These are phyloP conservation scores for Stephanodiscus minutulus DNA, from an alignment of 108 stramenopile species.

Conservation along the genomic window DNA sequence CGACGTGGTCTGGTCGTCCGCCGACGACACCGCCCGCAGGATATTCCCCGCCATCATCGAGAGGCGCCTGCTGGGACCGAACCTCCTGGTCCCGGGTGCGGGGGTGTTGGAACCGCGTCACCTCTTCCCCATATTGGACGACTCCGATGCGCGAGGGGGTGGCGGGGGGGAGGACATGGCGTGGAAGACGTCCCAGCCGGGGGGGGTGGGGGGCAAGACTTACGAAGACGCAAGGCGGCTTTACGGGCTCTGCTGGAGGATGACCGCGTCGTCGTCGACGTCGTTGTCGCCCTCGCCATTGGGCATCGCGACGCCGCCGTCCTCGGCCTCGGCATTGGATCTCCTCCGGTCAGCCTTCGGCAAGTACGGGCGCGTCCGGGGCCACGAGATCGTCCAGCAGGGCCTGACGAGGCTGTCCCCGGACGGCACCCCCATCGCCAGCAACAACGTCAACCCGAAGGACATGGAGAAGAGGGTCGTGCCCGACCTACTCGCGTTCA, in stretches of 20 bases:
- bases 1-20: conserved; percentile 14
- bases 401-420: conserved; percentile 3
- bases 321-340: conserved; percentile 31
- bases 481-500: conserved; percentile 66
- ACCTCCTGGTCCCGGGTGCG: conserved; percentile 9
- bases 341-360: conserved; percentile 37
- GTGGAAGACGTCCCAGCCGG: conserved; percentile 2
- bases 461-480: conserved; percentile 63
- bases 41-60: conserved; percentile 48
- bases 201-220: conserved; percentile 17
- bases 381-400: conserved; percentile 50
- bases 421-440: conserved; percentile 14
- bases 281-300: background rate
- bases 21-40: conserved; percentile 28
- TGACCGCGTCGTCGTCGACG: conserved; percentile 23
- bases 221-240: conserved; percentile 46
- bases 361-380: conserved; percentile 43
- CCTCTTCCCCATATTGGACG: conserved; percentile 46
- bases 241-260: conserved; percentile 45
- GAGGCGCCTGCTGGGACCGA: conserved; percentile 27
- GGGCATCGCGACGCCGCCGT: conserved; percentile 1
- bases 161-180: conserved; percentile 16
- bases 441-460: conserved; percentile 23
- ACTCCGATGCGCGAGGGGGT: conserved; percentile 3
- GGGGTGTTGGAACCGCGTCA: conserved; percentile 41